Evolutionary conservation across 345 rosid genomes (phyloP).

Genomic region (Rhizophora mangle): DNA sequence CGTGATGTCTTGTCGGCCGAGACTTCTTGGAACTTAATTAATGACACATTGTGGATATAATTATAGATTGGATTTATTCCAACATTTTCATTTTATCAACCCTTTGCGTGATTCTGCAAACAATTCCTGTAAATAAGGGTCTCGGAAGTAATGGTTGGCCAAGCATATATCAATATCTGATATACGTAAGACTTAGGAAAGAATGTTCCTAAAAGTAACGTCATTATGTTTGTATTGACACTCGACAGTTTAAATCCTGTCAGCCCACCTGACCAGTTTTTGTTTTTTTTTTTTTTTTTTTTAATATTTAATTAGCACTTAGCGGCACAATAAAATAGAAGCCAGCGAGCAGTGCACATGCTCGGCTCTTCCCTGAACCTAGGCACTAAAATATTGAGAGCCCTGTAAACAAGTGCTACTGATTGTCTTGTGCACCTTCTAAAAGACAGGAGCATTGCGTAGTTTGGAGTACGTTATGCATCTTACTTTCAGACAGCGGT

Average conservation of each 20-base stretch:
- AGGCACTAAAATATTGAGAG: neutral
- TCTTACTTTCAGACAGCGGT: no score
- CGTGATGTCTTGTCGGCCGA: neutral
- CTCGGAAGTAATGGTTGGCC: no score
- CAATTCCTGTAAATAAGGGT: no score
- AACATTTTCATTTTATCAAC: neutral
- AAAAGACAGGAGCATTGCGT: no score
- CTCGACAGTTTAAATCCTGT: neutral
- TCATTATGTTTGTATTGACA: neutral
- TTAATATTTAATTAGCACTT: no score
- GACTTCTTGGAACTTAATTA: neutral
- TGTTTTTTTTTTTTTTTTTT: no score
- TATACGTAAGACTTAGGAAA: no score
- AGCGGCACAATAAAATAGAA: neutral
- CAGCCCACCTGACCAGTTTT: neutral
- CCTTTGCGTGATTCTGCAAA: no score
- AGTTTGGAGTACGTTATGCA: no score
- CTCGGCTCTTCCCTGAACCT: neutral
- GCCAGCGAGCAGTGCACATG: neutral
- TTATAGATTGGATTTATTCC: neutral
- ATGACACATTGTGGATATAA: neutral
- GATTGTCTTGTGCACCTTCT: no score
- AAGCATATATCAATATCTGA: no score
- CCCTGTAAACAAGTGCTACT: no score
- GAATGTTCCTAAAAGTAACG: constrained; percentile 1